phyloP scores from a whole-genome alignment of 805 yeast genomes.

The Monosporozyma solicola region DNA sequence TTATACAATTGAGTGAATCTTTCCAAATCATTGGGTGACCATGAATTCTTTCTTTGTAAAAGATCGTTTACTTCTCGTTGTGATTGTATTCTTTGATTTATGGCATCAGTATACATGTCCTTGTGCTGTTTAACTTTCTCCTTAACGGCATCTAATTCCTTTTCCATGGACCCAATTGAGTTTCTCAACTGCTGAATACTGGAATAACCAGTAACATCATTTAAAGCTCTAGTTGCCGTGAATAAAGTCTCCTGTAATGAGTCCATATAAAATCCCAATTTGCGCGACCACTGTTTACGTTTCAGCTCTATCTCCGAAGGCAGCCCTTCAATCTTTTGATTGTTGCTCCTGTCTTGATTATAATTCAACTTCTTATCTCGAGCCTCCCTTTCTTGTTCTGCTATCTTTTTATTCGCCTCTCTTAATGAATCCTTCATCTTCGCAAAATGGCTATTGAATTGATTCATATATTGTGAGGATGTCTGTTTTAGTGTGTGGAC shows the following conservation, averaged over 20 bases:
- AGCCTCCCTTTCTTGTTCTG: conserved; percentile 31
- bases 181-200: conserved; percentile 63
- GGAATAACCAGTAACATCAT: conserved; percentile 88
- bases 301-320: conserved; percentile 40
- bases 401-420: conserved; percentile 31
- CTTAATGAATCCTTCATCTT: conserved; percentile 31
- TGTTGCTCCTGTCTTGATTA: conserved; percentile 30
- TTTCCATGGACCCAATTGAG: conserved; percentile 50
- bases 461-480: conserved; percentile 10
- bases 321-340: conserved; percentile 29
- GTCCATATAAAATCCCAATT: conserved; percentile 41
- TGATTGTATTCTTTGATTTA: conserved; percentile 52
- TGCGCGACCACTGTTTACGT: conserved; percentile 34
- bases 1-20: conserved; percentile 73
- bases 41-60: conserved; percentile 70
- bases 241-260: conserved; percentile 49
- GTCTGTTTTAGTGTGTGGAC: conserved; percentile 5
- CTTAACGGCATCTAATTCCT: conserved; percentile 40
- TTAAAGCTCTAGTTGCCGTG: conserved; percentile 59
- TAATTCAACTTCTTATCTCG: conserved; percentile 27
- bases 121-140: conserved; percentile 42
- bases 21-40: conserved; percentile 76
- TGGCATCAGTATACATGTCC: conserved; percentile 46
- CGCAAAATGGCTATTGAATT: conserved; percentile 9
- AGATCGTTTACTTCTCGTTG: conserved; percentile 85